These are phyloP conservation scores for Trichosanthes cucumerina DNA, from an alignment of 306 rosid genomes.

Conservation along the genomic window DNA sequence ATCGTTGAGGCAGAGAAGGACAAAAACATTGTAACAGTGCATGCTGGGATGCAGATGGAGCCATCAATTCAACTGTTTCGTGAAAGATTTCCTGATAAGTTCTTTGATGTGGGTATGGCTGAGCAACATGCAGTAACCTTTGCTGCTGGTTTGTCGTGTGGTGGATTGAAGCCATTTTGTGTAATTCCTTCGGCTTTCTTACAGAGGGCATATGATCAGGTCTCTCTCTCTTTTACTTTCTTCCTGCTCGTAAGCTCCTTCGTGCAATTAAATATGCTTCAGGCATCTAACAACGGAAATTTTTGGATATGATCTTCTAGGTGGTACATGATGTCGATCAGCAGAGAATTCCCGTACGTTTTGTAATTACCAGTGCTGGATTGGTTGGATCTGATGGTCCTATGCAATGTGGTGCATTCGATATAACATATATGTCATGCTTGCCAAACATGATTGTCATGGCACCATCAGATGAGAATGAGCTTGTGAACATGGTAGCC, in stretches of 20 bases:
- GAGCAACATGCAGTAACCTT: constrained; percentile 98
- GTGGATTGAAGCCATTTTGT: constrained; percentile 94
- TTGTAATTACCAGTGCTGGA: constrained; percentile 80
- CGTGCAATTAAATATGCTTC: not conserved
- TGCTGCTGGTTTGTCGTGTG: constrained; percentile 86
- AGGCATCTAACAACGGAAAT: not conserved
- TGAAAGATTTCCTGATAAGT: constrained; percentile 61
- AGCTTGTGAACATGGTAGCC: constrained; percentile 83
- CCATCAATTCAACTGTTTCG: constrained; percentile 56
- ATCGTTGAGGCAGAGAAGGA: constrained; percentile 65
- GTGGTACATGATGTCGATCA: constrained; percentile 89
- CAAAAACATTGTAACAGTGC: constrained; percentile 75
- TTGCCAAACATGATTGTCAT: constrained; percentile 94
- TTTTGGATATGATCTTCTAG: constrained; percentile 17
- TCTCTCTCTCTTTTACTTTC: constrained; percentile 1
- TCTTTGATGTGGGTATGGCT: constrained; percentile 85
- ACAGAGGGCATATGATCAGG: constrained; percentile 95
- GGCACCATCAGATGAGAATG: constrained; percentile 84
- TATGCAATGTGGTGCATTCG: constrained; percentile 76
- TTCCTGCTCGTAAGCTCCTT: not conserved
- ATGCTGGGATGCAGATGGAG: constrained; percentile 71
- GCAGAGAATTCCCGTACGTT: constrained; percentile 81
- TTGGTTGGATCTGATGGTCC: constrained; percentile 94
- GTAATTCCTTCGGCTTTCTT: constrained; percentile 74
- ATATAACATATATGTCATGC: constrained; percentile 83